Conservation (phyloP, 2,329 filamentous ascomycete species). For the Trichothecium sympodiale region DNA sequence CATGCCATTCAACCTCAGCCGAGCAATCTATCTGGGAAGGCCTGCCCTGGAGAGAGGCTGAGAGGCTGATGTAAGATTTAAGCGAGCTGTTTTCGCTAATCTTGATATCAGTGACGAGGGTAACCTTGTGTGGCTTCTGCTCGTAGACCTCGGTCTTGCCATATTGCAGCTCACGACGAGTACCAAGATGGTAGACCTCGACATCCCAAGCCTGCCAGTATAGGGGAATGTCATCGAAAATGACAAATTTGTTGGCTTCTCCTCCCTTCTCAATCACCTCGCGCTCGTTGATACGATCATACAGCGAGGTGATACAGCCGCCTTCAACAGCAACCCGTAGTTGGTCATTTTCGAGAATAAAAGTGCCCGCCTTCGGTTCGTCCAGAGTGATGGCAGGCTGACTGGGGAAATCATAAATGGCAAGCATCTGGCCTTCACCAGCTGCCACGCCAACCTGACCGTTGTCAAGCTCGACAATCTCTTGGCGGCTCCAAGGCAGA, state of each 20-base stretch:
- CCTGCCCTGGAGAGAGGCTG: constrained; percentile 50
- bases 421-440: constrained; percentile 41
- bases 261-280: constrained; percentile 65
- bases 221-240: constrained; percentile 93
- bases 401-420: constrained; percentile 38
- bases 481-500: constrained; percentile 71
- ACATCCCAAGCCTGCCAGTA: constrained; percentile 99
- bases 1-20: constrained; percentile 90
- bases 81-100: constrained; percentile 83
- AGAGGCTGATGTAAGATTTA: constrained; percentile 73
- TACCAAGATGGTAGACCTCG: constrained; percentile 89
- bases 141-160: constrained; percentile 62
- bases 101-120: constrained; percentile 71
- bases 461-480: constrained; percentile 55
- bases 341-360: constrained; percentile 68
- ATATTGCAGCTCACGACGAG: constrained; percentile 63
- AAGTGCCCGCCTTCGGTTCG: constrained; percentile 48
- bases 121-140: constrained; percentile 62
- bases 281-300: constrained; percentile 60
- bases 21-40: constrained; percentile 62
- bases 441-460: constrained; percentile 42
- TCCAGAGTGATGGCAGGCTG: constrained; percentile 40
- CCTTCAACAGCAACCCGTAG: constrained; percentile 61
- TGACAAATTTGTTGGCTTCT: constrained; percentile 82
- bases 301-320: constrained; percentile 75